Evolutionary conservation across 352 stramenopile species (phyloP).

Genomic region (Phytophthora pseudosyringae): DNA sequence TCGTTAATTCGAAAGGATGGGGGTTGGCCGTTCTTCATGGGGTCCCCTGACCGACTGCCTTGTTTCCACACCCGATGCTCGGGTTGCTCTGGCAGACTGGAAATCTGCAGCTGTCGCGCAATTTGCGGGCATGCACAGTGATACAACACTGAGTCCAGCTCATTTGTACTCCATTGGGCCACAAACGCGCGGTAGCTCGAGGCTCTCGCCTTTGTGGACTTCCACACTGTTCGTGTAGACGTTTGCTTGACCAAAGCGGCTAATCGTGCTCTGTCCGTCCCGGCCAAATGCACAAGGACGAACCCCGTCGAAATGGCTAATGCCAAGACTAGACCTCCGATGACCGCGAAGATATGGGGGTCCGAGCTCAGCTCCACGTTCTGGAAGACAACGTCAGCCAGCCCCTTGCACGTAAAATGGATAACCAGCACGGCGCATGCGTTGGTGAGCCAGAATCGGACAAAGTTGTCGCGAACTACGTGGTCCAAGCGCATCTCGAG

Average conservation of each 20-base stretch:
- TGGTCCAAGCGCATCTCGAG: conserved; percentile 33
- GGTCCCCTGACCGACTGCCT: conserved; percentile 7
- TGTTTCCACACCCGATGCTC: conserved; percentile 11
- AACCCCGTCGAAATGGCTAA: conserved; percentile 37
- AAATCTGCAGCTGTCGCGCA: conserved; percentile 34
- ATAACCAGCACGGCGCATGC: conserved; percentile 30
- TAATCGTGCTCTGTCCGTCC: conserved; percentile 8
- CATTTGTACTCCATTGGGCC: conserved; percentile 25
- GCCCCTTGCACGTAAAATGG: conserved; percentile 40
- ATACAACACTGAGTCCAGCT: conserved; percentile 30
- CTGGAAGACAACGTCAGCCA: conserved; percentile 26
- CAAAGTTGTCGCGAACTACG: conserved; percentile 30
- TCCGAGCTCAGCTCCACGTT: conserved; percentile 38
- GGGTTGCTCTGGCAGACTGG: conserved; percentile 18
- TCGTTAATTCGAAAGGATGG: conserved; percentile 26
- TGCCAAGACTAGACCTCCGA: conserved; percentile 31
- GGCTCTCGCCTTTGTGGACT: background rate
- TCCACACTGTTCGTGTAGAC: conserved; percentile 7
- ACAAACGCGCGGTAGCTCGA: conserved; percentile 30
- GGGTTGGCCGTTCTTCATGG: background rate
- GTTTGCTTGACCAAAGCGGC: background rate
- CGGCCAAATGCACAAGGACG: conserved; percentile 25
- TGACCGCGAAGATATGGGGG: conserved; percentile 44
- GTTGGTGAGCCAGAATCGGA: conserved; percentile 35
- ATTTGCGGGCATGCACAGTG: conserved; percentile 37